phyloP scores from a whole-genome alignment of 371 early-diverging fungal species.

The Apophysomyces sp. region DNA sequence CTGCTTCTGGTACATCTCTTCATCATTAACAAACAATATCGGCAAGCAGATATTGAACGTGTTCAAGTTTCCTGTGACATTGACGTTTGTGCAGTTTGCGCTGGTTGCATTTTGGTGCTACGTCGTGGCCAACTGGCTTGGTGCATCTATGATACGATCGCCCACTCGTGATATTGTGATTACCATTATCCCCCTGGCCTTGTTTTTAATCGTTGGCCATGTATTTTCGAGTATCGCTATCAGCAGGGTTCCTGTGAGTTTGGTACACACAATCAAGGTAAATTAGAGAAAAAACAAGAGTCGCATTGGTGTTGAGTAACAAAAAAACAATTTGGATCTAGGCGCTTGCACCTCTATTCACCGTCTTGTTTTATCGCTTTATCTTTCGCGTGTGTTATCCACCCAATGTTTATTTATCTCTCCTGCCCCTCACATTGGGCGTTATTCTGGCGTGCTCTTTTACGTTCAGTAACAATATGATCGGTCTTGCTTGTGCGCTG shows the following conservation, averaged over 20 bases:
- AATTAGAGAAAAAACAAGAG: constrained; percentile 4
- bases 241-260: constrained; percentile 74
- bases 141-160: constrained; percentile 47
- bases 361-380: constrained; percentile 74
- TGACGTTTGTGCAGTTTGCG: constrained; percentile 78
- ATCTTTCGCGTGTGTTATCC: constrained; percentile 66
- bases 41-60: constrained; percentile 74
- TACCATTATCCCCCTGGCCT: constrained; percentile 68
- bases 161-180: constrained; percentile 57
- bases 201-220: constrained; percentile 86
- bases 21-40: constrained; percentile 79
- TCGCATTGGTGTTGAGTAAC: constrained; percentile 3
- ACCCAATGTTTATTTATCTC: constrained; percentile 67
- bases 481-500: constrained; percentile 75
- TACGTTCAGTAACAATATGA: constrained; percentile 50
- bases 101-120: constrained; percentile 66
- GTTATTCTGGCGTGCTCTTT: constrained; percentile 71
- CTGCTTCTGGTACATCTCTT: constrained; percentile 75
- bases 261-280: constrained; percentile 92
- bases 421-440: constrained; percentile 82
- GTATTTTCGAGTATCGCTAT: constrained; percentile 77
- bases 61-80: constrained; percentile 74
- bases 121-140: constrained; percentile 35
- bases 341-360: constrained; percentile 88
- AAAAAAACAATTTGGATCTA: constrained; percentile 22